Evolutionary conservation across 345 rosid genomes (phyloP), one percentile per base, ranked within the genome.

Genomic region (Gossypium ekmanianum): DNA sequence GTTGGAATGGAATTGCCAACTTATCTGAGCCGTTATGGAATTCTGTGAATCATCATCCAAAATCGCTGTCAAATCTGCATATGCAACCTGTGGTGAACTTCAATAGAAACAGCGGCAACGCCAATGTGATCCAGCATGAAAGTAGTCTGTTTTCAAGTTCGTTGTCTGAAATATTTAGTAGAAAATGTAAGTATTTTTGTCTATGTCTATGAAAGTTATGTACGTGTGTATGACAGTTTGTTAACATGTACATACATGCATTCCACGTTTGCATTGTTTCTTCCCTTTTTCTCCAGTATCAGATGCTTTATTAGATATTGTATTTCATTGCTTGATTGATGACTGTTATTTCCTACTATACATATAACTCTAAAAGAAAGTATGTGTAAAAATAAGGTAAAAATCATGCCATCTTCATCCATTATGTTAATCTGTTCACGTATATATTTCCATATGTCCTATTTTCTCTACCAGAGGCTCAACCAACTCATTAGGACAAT

Each of bases 61-160:
- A 78, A 79, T 83, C 81, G 59, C 80, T 85, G 83, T 78, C 88
- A 72, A 85, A 82, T 79, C 76, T 81, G 62, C 70, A 76, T 72
- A 74, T 59, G 75, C 82, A 72, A 78, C 81, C 78, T 24, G 68
- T 82, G 20, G 72, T 83, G 68, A 77, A 75, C 78, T 44, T 76
- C 27, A 81, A 78, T 73, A 81, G 78, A 74, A 83, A 82, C 68
- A 85, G 63, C 74, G 67, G 77, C 65, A 69, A 58, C 44, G 9
- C 77, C 48, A 85, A 73, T 77, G 87, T 84, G 70, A 80, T 79
- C 64, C 87, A 86, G 84, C 82, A 86, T 79, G 97, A 91, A 84
- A 92, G 91, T 84, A 89, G 98, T 81, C 88, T 94, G 70, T 94
- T 94, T 83, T 94, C 98, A 43, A 90, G 97, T 85, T 92, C 98